A percentile compares a stretch with the other conserved stretches of the same genome.
Evolutionary conservation across 768 basidiomycete species (phyloP).

Genomic region (Leucosporidium scottii): DNA sequence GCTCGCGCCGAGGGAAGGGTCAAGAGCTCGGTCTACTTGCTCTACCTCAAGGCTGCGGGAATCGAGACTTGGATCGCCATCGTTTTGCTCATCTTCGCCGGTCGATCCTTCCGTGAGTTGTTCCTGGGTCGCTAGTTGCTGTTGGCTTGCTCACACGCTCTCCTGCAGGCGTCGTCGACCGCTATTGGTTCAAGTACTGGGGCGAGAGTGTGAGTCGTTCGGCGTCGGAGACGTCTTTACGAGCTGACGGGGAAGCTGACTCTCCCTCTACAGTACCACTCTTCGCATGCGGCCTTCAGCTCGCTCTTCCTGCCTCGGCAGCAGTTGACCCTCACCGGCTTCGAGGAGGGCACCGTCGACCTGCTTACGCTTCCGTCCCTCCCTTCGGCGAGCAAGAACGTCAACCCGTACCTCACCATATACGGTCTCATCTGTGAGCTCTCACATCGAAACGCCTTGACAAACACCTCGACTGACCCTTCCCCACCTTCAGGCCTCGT

Average conservation of each 20-base stretch:
- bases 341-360: constrained; percentile 8
- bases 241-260: background rate
- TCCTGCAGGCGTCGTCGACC: constrained; percentile 13
- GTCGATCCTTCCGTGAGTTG: constrained; percentile 3
- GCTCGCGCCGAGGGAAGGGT: constrained; percentile 26
- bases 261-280: constrained; percentile 7
- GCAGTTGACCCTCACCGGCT: constrained; percentile 6
- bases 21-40: constrained; percentile 29
- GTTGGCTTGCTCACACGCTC: no score
- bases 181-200: constrained; percentile 25
- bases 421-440: constrained; percentile 53
- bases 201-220: constrained; percentile 16
- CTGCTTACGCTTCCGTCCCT: background rate
- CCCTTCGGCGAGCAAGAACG: constrained; percentile 52
- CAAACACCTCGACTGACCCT: constrained; percentile 45
- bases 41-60: constrained; percentile 29
- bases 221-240: background rate
- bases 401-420: constrained; percentile 60
- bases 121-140: background rate
- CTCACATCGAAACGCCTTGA: constrained; percentile 41
- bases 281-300: constrained; percentile 4
- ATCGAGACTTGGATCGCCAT: constrained; percentile 24
- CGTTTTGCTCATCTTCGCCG: constrained; percentile 12
- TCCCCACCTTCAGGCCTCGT: background rate
- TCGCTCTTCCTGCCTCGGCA: constrained; percentile 3